A percentile compares a stretch with the other conserved stretches of the same genome.
Conservation (phyloP, 352 stramenopile species). For the Phytophthora parvispora region DNA sequence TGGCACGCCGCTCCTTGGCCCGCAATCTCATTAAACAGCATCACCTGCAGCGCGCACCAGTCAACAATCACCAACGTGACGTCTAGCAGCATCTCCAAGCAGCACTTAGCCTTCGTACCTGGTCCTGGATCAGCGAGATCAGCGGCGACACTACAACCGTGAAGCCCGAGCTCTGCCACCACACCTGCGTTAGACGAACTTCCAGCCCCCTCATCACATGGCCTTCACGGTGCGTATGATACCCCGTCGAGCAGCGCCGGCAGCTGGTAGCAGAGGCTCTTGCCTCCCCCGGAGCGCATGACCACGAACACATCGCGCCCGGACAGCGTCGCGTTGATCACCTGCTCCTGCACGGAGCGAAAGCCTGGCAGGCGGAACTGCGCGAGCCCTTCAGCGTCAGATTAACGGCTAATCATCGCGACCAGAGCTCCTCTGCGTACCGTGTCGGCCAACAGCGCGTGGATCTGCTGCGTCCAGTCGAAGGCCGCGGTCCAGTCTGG, state of each 20-base stretch:
- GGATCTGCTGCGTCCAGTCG: slow-evolving; percentile 50
- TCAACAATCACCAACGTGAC: neutral
- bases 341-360: slow-evolving; percentile 90
- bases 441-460: slow-evolving; percentile 34
- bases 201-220: neutral
- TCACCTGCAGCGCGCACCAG: slow-evolving; percentile 34
- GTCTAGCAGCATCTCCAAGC: too few species aligned
- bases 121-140: slow-evolving; percentile 95
- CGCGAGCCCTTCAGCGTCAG: slow-evolving; percentile 4
- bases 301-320: slow-evolving; percentile 93
- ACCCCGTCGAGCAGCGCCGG: slow-evolving; percentile 81
- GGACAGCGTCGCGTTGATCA: slow-evolving; percentile 93
- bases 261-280: slow-evolving; percentile 93
- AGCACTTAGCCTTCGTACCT: slow-evolving; percentile 52
- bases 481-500: slow-evolving; percentile 55
- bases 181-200: neutral
- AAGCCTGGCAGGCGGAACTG: slow-evolving; percentile 90
- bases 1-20: slow-evolving; percentile 57
- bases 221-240: slow-evolving; percentile 1
- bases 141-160: slow-evolving; percentile 95
- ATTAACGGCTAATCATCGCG: too few species aligned
- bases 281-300: slow-evolving; percentile 92
- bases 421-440: too few species aligned
- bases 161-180: slow-evolving; percentile 59
- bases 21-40: slow-evolving; percentile 81